A percentile compares a stretch with the other conserved stretches of the same genome.
phyloP scores from a whole-genome alignment of 2,329 filamentous ascomycete genomes.

The Metarhizium robertsii region DNA sequence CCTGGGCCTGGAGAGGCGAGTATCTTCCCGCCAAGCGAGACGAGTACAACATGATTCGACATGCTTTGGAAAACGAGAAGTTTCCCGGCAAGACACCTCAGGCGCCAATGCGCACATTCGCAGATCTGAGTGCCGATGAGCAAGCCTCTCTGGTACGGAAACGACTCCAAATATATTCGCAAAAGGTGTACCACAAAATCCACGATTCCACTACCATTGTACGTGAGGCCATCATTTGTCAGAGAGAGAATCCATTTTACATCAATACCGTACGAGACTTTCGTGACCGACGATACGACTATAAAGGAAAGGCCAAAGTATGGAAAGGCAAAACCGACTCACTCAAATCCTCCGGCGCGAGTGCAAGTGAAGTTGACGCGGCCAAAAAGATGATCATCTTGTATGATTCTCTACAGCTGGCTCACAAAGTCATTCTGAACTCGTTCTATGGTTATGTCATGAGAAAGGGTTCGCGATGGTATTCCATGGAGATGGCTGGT shows the following conservation, averaged over 20 bases:
- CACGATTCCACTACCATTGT: constrained; percentile 89
- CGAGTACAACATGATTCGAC: constrained; percentile 98
- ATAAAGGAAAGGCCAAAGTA: constrained; percentile 94
- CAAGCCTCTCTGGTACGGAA: constrained; percentile 76
- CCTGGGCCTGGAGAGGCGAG: constrained; percentile 97
- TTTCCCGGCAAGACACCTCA: constrained; percentile 76
- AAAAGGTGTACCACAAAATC: constrained; percentile 99
- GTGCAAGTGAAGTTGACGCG: constrained; percentile 69
- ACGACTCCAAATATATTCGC: constrained; percentile 82
- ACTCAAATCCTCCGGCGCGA: constrained; percentile 73
- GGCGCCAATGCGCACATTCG: constrained; percentile 62
- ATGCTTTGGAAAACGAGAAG: constrained; percentile 81
- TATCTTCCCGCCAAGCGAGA: constrained; percentile 92
- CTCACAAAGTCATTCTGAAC: constrained; percentile 98
- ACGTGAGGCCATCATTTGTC: constrained; percentile 94
- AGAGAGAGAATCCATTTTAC: constrained; percentile 96
- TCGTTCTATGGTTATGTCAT: constrained; percentile 99
- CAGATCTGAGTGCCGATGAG: constrained; percentile 73
- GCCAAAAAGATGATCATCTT: constrained; percentile 98
- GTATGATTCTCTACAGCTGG: constrained; percentile 90
- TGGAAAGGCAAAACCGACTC: constrained; percentile 96
- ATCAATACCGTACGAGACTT: constrained; percentile 95
- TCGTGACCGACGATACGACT: constrained; percentile 93
- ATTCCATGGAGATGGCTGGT: constrained; percentile 98
- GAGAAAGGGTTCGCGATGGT: constrained; percentile 98